Conservation (phyloP, 2,329 filamentous ascomycete species). For the Sclerotinia sclerotiorum region DNA sequence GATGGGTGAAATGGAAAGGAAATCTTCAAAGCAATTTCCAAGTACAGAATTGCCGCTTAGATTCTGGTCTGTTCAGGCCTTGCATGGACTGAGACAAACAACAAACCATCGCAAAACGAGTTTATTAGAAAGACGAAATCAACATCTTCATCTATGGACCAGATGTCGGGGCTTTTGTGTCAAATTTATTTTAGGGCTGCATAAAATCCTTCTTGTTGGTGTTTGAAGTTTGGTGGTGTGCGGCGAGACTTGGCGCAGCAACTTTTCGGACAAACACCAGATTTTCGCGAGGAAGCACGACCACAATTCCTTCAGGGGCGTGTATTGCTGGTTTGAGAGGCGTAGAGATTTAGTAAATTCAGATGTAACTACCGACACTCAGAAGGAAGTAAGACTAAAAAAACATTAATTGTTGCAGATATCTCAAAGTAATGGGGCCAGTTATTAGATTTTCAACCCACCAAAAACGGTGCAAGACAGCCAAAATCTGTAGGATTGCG, state of each 20-base stretch:
- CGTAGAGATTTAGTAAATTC: too few species aligned
- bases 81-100: too few species aligned
- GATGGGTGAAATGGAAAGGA: too few species aligned
- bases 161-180: neutral
- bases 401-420: neutral
- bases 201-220: neutral
- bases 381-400: too few species aligned
- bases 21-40: too few species aligned
- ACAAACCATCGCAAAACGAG: neutral
- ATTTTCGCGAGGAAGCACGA: neutral
- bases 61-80: neutral
- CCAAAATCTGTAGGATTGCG: neutral
- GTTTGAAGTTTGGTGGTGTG: slow-evolving; percentile 7
- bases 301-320: neutral
- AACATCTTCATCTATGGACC: too few species aligned
- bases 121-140: neutral
- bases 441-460: neutral
- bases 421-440: neutral
- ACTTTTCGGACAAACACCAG: neutral
- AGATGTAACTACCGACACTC: too few species aligned
- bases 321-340: too few species aligned
- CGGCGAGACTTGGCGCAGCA: neutral
- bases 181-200: neutral
- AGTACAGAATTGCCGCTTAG: neutral
- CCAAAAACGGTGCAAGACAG: neutral